Evolutionary conservation across 306 rosid genomes (phyloP), one percentile per base, ranked within the genome.

Genomic region (Senna siamea): DNA sequence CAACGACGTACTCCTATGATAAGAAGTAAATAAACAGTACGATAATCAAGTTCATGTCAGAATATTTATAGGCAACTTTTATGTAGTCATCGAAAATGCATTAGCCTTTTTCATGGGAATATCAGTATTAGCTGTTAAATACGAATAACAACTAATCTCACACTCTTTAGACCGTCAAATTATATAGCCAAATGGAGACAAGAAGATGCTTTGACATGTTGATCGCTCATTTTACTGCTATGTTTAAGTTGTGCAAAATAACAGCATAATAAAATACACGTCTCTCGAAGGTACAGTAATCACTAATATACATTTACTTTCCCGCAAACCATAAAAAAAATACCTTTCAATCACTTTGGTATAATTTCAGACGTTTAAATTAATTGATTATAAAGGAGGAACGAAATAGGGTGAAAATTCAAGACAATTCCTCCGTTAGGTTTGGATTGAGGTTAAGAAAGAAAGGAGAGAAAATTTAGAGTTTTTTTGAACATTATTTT

Each of bases 1-100:
- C 95, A 3, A 89, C 97, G 4, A 87, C 97, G 51, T 89, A 91
- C 80, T 91, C 97, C 97, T 91, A 41, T 4, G 34, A 50, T 54
- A 26, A 46, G 34, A 61, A 72, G 60, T 8, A 66, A 55, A 26
- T 26, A 37, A 65, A 46, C 72, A 65, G 41, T 56, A 43, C 40
- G 71, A 82, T 65, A 17, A 87, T 72, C 82, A 73, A 52, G 46
- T 68, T 50, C 15, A 57, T 56, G 52, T 18, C 35, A 28, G 34
- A 66, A 56, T 65, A 8, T 9, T 55, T 22, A 40, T 19, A 56
- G 15, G 62, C 13, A n/a, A 10, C 7, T 32, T 69, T 65, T 14
- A 32, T 15, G 6, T 23, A 28, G 9, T 44, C 54, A 47, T 19
- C 58, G 5, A 51, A 44, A 9, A 74, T 51, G 78, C 53, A 72